phyloP scores from a whole-genome alignment of 192 early-diverging fungal genomes.

The Irineochytrium annulatum region DNA sequence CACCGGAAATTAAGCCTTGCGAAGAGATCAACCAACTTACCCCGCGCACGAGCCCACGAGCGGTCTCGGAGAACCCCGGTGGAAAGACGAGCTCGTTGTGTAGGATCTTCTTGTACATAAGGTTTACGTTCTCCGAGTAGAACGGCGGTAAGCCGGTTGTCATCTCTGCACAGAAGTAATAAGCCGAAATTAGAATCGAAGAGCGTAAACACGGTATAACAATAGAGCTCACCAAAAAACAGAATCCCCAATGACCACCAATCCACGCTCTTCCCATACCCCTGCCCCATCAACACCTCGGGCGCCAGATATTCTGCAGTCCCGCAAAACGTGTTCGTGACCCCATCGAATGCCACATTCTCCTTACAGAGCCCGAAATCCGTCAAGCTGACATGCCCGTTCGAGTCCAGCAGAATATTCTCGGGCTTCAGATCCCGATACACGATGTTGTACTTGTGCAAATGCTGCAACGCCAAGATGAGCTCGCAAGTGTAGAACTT shows the following conservation, averaged over 20 bases:
- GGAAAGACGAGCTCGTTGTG: constrained; percentile 44
- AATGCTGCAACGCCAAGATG: constrained; percentile 70
- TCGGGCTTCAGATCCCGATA: constrained; percentile 82
- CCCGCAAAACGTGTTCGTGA: constrained; percentile 95
- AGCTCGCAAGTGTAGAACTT: constrained; percentile 77
- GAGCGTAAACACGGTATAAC: constrained; percentile 68
- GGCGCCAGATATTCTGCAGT: constrained; percentile 98
- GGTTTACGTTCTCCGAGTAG: constrained; percentile 70
- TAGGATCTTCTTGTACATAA: constrained; percentile 52
- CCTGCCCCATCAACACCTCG: constrained; percentile 79
- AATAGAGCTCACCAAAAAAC: constrained; percentile 73
- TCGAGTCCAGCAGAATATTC: constrained; percentile 93
- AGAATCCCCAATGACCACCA: constrained; percentile 99
- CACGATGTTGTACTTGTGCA: constrained; percentile 70
- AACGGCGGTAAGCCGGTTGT: constrained; percentile 63
- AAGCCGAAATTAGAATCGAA: no score
- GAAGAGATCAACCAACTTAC: constrained; percentile 19
- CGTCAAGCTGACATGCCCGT: constrained; percentile 90
- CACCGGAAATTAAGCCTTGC: no score
- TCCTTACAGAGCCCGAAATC: constrained; percentile 97
- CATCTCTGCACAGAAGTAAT: no score
- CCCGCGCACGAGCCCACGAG: constrained; percentile 36
- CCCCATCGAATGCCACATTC: no score
- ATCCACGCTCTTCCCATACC: constrained; percentile 92
- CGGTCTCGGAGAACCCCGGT: constrained; percentile 43